Evolutionary conservation across 768 basidiomycete genomes (phyloP).

Genomic region (Lactarius trivialis): DNA sequence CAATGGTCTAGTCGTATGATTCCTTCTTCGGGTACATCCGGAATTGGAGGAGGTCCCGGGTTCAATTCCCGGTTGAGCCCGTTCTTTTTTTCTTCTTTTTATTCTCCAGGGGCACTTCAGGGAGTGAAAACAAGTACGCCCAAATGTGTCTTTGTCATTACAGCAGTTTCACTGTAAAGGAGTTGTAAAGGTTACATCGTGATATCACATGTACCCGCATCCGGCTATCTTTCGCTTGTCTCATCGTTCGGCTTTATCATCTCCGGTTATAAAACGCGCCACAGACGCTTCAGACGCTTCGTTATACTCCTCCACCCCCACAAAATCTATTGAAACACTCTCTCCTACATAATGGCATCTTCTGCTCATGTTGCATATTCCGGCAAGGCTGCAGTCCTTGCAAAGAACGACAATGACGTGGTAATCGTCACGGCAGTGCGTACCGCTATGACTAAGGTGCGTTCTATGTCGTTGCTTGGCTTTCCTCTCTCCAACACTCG

Average conservation of each 20-base stretch:
- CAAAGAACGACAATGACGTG: slow-evolving; percentile 77
- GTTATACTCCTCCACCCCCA: no score
- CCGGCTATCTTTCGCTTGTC: neutral
- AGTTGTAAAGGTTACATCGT: neutral
- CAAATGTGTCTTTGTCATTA: neutral
- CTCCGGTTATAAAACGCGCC: neutral
- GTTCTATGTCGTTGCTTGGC: slow-evolving; percentile 1
- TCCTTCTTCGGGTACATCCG: slow-evolving; percentile 29
- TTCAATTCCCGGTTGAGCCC: slow-evolving; percentile 39
- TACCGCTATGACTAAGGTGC: slow-evolving; percentile 87
- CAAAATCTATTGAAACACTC: neutral
- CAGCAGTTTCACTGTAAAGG: neutral
- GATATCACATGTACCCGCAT: slow-evolving; percentile 2
- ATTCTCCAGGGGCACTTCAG: neutral
- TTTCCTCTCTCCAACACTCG: slow-evolving; percentile 5
- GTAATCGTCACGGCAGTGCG: slow-evolving; percentile 87
- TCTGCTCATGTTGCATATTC: slow-evolving; percentile 21
- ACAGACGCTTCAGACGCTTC: neutral
- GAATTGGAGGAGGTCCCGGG: slow-evolving; percentile 35
- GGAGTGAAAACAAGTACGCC: neutral
- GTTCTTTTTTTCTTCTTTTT: slow-evolving; percentile 6
- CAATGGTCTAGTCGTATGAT: slow-evolving; percentile 34
- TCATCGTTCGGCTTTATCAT: neutral
- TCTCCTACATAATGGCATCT: slow-evolving; percentile 21
- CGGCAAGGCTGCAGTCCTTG: slow-evolving; percentile 34